Base-by-base conservation (phyloP, 1,284 basidiomycete species). In the Leccinum subatratum region DNA sequence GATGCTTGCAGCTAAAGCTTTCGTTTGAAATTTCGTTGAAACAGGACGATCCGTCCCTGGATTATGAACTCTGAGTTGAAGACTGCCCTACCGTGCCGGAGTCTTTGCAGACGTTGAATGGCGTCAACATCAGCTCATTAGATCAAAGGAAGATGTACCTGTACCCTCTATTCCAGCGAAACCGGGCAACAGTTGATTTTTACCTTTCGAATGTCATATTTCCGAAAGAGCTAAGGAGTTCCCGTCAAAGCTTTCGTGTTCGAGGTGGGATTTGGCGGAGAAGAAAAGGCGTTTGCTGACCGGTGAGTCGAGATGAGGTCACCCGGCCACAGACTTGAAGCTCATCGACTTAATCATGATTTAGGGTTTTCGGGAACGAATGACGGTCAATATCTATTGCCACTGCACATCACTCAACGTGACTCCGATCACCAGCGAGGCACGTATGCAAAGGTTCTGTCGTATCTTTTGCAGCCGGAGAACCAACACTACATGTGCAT, bases 241-340 rank as follows among this genome's bases (percentile, higher is more conserved):
- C 66, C 78, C 77, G 0, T 67, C 71, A 3, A 86, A 83, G 66
- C 68, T 87, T 1, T 72, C 80, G 3, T 81, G 83, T 5, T 84
- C 82, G 8, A 80, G 79, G 0, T 86, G 85, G 85, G 85, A 86
- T 74, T 72, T 86, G 45, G 83, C 81, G 0, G 79, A 80, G 66
- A 65, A 64, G 6, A 81, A 74, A 63, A 57, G 56, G 1, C 74
- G 79, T 42, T 28, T 79, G 0, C 11, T 69, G 12, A 74, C 73
- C 0, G 72, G 72, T 73, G 11, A 64, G 72, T 61, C 6, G 54
- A 56, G 25, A 18, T 56, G 6, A 56, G 51, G 30, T 30, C 30
- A 30, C 39, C 18, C 30, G 30, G 8, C 30, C 30, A 30, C 32
- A 1, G 32, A 34, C 32, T 12, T 34, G 9, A 12, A 34, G 32